Percentiles rank a stretch among this genome's conserved stretches.
Conservation (phyloP, 73 alveolate genomes). For the Tetrahymena malaccensis region DNA sequence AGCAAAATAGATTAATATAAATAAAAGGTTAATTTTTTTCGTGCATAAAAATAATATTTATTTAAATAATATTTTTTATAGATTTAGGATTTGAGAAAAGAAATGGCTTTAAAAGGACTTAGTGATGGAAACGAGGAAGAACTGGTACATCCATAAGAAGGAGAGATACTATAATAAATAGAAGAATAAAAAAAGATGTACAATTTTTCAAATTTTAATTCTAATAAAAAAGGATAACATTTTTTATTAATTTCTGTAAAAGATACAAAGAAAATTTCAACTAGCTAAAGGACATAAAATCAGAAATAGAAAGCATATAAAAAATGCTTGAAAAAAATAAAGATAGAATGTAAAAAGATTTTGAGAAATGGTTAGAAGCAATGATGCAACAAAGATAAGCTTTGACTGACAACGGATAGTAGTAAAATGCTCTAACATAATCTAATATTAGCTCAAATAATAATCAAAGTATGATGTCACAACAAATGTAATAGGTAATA, state of each 20-base stretch:
- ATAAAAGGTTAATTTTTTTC: not conserved
- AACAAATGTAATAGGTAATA: not conserved
- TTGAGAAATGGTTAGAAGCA: conserved; percentile 73
- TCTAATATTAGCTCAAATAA: not conserved
- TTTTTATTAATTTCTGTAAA: not conserved
- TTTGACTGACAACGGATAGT: not conserved
- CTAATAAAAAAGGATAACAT: not conserved
- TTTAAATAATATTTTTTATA: not conserved
- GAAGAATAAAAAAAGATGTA: conserved; percentile 45
- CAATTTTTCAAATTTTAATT: not conserved
- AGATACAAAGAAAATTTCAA: conserved; percentile 41
- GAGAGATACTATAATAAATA: conserved; percentile 35
- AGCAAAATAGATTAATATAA: conserved; percentile 45
- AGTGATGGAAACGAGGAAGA: conserved; percentile 61
- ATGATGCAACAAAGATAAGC: conserved; percentile 50
- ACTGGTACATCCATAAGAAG: conserved; percentile 56
- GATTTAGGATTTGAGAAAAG: conserved; percentile 71
- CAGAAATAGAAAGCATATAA: conserved; percentile 75
- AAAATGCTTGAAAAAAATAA: conserved; percentile 46
- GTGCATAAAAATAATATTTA: too few relatives aligned
- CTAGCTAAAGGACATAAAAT: conserved; percentile 58
- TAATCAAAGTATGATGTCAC: conserved; percentile 14
- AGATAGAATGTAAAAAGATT: conserved; percentile 66
- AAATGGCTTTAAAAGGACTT: conserved; percentile 71
- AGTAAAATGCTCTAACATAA: not conserved